Base-by-base conservation (phyloP, 345 rosid genomes). In the Camelina hispida region DNA sequence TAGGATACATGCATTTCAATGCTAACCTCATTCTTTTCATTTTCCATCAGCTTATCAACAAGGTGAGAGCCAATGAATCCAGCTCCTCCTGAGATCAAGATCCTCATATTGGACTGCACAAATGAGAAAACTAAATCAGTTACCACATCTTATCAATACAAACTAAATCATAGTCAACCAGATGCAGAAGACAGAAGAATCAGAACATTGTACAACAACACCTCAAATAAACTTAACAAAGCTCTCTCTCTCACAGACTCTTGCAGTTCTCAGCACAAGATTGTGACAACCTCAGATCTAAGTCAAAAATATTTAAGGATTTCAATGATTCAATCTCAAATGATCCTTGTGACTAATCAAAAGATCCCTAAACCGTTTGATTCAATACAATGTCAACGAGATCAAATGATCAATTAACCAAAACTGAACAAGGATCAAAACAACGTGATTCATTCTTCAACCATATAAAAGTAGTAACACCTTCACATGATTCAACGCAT, bases 11-110 rank as follows among this genome's bases (percentile, higher is more conserved):
- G 37, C 2, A 34, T 62, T 8, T 18, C 57, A 23, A 68, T n/a
- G 14, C 80, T 22, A 53, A 93, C 98, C 91, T 94, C 98, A 44
- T 94, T 91, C 81, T 94, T 91, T 72, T 90, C 96, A 79, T 91
- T 91, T 79, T 90, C 93, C 98, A 91, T 91, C 30, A 91, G 81
- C 80, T 71, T 86, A 86, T 94, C 98, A 34, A 91, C 98, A 42
- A 94, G 83, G 73, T 93, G 97, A 71, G 98, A 93, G 23, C 98
- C 98, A 25, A 93, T 93, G 84, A 89, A 93, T 65, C 97, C 97
- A 82, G 98, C 96, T 67, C 97, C 97, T 75, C 98, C 98, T 38
- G 96, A 90, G 54, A 91, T 86, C 83, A 94, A 86, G 72, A 94
- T 94, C 80, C 98, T 90, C 97, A 91, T 88, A 69, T 94, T 94